phyloP scores from a whole-genome alignment of 345 rosid species.

The Eucalyptus erythrocorys region DNA sequence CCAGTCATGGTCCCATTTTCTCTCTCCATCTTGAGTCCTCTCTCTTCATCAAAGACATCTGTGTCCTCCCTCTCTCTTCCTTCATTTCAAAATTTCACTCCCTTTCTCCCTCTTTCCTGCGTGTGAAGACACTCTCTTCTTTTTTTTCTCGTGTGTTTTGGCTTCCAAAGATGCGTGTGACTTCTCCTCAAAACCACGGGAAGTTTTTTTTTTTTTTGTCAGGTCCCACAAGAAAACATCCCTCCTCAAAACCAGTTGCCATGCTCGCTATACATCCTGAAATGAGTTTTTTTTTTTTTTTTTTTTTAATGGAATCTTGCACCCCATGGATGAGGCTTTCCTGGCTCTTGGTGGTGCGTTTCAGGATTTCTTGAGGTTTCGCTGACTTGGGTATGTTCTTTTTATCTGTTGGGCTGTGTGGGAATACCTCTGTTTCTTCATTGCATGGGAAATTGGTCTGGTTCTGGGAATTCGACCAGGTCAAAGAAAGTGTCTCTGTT shows the following conservation, averaged over 20 bases:
- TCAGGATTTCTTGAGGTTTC: background rate
- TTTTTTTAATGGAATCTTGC: background rate
- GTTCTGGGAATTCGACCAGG: background rate
- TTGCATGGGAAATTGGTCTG: background rate
- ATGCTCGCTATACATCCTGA: background rate
- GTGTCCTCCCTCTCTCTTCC: no score
- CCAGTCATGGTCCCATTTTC: no score
- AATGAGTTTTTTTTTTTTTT: background rate
- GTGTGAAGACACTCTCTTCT: no score
- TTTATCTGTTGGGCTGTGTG: background rate
- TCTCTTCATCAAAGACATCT: no score
- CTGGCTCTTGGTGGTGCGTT: background rate
- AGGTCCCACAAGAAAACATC: background rate
- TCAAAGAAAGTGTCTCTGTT: no score
- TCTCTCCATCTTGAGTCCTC: no score
- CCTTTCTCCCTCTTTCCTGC: no score
- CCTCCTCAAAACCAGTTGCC: slow-evolving; percentile 40
- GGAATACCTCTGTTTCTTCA: background rate
- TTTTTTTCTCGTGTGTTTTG: background rate
- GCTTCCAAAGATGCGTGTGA: background rate
- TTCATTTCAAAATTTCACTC: no score
- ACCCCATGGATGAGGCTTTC: background rate
- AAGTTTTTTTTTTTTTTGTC: slow-evolving; percentile 20
- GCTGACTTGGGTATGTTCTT: background rate
- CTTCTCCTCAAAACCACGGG: slow-evolving; percentile 40